phyloP scores from a whole-genome alignment of 306 rosid species.

The Castanea sativa region DNA sequence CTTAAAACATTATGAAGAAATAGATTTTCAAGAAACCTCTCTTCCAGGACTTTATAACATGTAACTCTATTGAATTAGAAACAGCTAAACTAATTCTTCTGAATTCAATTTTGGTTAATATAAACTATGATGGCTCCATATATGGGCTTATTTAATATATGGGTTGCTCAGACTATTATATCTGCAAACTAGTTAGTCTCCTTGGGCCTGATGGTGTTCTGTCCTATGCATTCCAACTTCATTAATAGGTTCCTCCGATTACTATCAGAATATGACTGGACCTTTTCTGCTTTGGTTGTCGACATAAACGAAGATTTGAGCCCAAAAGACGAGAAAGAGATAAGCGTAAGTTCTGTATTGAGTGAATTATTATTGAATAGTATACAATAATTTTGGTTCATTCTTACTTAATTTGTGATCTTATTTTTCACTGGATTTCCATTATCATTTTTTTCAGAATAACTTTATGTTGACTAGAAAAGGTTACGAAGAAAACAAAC shows the following conservation, averaged over 20 bases:
- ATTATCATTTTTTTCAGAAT: slow-evolving; percentile 49
- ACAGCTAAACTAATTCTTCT: background rate
- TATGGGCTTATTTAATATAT: background rate
- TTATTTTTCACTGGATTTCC: background rate
- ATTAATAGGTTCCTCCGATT: slow-evolving; percentile 71
- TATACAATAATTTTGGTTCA: background rate
- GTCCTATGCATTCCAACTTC: slow-evolving; percentile 12
- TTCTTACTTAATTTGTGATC: slow-evolving; percentile 1
- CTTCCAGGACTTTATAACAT: background rate
- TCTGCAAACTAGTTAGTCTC: background rate
- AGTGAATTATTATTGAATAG: background rate
- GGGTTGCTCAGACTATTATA: background rate
- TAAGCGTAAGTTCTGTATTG: slow-evolving; percentile 55
- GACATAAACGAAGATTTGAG: slow-evolving; percentile 74
- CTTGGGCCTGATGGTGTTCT: slow-evolving; percentile 9
- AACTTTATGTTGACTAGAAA: slow-evolving; percentile 64
- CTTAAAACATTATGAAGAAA: background rate
- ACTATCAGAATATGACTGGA: slow-evolving; percentile 81
- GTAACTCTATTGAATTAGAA: background rate
- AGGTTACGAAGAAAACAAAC: slow-evolving; percentile 48
- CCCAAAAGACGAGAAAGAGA: slow-evolving; percentile 59
- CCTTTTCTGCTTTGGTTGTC: slow-evolving; percentile 70
- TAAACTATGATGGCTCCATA: background rate
- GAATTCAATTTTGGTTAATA: background rate
- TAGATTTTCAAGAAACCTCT: background rate